Conservation (phyloP, 2,329 filamentous ascomycete genomes). For the Alternaria rosae region DNA sequence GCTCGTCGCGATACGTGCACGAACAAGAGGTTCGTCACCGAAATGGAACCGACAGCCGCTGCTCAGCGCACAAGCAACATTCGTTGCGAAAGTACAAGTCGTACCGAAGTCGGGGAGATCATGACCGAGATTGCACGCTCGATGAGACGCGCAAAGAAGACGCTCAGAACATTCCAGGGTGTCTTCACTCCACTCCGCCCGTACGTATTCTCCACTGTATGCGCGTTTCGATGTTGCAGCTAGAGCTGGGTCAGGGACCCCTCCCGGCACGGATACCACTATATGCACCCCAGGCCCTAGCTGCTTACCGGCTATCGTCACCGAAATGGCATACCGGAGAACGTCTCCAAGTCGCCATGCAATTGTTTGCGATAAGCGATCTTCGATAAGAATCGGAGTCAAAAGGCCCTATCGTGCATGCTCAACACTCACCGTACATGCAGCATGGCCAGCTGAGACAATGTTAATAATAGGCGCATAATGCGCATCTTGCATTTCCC, state of each 20-base stretch:
- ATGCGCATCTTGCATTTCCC: conserved; percentile 1
- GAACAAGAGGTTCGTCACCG: neutral
- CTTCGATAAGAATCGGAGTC: conserved; percentile 1
- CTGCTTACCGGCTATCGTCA: neutral
- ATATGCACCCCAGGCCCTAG: conserved; percentile 4
- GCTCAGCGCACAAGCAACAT: neutral
- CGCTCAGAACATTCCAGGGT: neutral
- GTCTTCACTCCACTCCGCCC: neutral
- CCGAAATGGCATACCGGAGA: neutral
- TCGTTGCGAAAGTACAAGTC: neutral
- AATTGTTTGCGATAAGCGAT: conserved; percentile 1
- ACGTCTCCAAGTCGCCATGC: conserved; percentile 2
- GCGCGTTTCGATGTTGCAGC: conserved; percentile 15
- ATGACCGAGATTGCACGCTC: conserved; percentile 8
- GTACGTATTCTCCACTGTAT: neutral
- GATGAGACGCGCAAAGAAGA: conserved; percentile 5
- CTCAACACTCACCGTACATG: neutral
- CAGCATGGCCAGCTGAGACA: conserved; percentile 10
- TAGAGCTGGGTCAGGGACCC: conserved; percentile 7
- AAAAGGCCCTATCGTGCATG: conserved; percentile 1
- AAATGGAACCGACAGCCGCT: neutral
- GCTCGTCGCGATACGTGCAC: neutral
- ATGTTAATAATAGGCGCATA: conserved; percentile 4
- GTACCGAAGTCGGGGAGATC: neutral
- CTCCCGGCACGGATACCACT: conserved; percentile 4